phyloP scores from a whole-genome alignment of 1,284 basidiomycete genomes.

The Pascua guehoae region DNA sequence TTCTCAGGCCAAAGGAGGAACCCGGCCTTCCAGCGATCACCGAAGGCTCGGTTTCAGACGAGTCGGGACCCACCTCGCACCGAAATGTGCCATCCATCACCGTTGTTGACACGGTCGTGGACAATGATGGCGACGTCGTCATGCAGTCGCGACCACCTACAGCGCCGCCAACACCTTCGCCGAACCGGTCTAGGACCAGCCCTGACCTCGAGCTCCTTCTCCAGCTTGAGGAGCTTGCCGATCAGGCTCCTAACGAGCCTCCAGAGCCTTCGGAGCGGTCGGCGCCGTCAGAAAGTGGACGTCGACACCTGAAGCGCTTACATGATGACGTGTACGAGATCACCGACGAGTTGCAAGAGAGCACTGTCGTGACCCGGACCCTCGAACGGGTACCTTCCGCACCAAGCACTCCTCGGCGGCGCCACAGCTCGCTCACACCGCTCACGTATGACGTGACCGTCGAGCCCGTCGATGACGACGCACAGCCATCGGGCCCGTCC shows the following conservation, averaged over 20 bases:
- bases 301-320: slow-evolving; percentile 22
- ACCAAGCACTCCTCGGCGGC: not conserved
- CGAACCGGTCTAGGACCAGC: not conserved
- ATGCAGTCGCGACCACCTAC: slow-evolving; percentile 1
- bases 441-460: slow-evolving; percentile 13
- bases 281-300: slow-evolving; percentile 8
- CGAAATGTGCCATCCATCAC: not conserved
- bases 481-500: not conserved
- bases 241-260: slow-evolving; percentile 24
- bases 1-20: slow-evolving; percentile 6
- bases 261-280: slow-evolving; percentile 21
- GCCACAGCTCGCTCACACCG: too few relatives aligned
- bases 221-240: slow-evolving; percentile 38
- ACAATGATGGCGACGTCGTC: slow-evolving; percentile 12
- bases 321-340: slow-evolving; percentile 48
- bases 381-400: slow-evolving; percentile 16
- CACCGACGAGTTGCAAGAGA: slow-evolving; percentile 48
- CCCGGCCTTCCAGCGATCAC: not conserved
- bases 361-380: slow-evolving; percentile 32
- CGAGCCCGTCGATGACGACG: slow-evolving; percentile 19
- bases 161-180: not conserved
- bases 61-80: not conserved
- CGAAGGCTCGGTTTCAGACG: not conserved
- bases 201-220: slow-evolving; percentile 29
- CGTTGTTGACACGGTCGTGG: not conserved